A percentile compares a stretch with the other conserved stretches of the same genome.
Conservation (phyloP, 768 basidiomycete genomes). For the Lactarius quietus region DNA sequence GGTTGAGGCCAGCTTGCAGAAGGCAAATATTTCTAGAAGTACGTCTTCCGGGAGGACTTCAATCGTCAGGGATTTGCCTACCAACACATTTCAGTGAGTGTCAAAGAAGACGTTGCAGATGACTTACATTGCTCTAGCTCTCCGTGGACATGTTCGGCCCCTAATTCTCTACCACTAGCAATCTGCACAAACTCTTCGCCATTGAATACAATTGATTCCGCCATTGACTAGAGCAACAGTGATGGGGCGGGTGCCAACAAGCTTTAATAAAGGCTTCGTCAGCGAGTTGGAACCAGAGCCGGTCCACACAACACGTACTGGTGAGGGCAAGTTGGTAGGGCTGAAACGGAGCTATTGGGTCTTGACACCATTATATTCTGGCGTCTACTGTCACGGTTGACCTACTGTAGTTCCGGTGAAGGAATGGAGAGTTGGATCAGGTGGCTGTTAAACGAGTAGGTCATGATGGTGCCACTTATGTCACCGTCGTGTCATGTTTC, state of each 20-base stretch:
- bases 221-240: neutral
- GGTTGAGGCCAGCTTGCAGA: conserved; percentile 1
- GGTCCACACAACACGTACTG: neutral
- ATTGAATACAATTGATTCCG: neutral
- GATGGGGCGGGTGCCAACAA: neutral
- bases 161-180: neutral
- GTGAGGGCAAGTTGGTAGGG: neutral
- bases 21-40: conserved; percentile 7
- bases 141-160: neutral
- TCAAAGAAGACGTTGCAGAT: neutral
- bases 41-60: conserved; percentile 9
- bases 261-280: neutral
- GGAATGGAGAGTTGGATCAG: neutral
- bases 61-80: neutral
- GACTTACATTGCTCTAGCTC: neutral
- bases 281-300: neutral
- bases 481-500: no score
- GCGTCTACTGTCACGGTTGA: neutral
- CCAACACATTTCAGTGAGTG: neutral
- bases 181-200: neutral
- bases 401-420: neutral
- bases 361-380: neutral
- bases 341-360: neutral
- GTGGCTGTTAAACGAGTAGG: neutral
- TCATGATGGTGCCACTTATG: no score